phyloP scores from a whole-genome alignment of 139 green algal genomes.

The Micromonas pusilla region DNA sequence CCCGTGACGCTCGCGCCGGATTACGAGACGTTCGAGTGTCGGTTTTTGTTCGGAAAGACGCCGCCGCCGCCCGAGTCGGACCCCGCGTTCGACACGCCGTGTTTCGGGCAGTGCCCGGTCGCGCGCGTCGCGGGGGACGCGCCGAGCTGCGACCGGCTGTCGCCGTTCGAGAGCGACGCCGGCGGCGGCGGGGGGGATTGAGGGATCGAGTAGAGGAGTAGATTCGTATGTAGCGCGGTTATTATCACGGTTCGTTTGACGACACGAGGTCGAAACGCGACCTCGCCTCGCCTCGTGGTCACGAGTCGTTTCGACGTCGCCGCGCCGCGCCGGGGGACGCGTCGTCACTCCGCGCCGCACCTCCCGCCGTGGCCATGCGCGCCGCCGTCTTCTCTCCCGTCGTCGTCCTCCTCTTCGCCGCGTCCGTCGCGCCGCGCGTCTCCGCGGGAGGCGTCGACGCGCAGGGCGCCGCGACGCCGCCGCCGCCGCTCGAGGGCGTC shows the following conservation, averaged over 20 bases:
- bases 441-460: background rate
- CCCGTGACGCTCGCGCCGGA: conserved; percentile 42
- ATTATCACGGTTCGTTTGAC: too few relatives aligned
- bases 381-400: background rate
- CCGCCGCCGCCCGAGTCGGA: conserved; percentile 15
- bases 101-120: conserved; percentile 16
- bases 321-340: too few relatives aligned
- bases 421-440: background rate
- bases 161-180: too few relatives aligned
- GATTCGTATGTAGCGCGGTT: too few relatives aligned
- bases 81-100: conserved; percentile 25
- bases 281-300: too few relatives aligned
- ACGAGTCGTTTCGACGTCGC: too few relatives aligned
- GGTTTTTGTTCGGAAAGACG: conserved; percentile 27
- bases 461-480: background rate
- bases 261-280: too few relatives aligned
- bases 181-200: background rate
- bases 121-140: background rate
- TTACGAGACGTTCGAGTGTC: conserved; percentile 39
- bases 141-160: background rate
- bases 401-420: background rate
- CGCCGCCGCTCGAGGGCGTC: background rate
- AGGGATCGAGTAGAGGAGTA: background rate
- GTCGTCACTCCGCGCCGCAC: too few relatives aligned
- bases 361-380: background rate